Evolutionary conservation across 1,284 basidiomycete species (phyloP).

Genomic region (Ustilago lituana): DNA sequence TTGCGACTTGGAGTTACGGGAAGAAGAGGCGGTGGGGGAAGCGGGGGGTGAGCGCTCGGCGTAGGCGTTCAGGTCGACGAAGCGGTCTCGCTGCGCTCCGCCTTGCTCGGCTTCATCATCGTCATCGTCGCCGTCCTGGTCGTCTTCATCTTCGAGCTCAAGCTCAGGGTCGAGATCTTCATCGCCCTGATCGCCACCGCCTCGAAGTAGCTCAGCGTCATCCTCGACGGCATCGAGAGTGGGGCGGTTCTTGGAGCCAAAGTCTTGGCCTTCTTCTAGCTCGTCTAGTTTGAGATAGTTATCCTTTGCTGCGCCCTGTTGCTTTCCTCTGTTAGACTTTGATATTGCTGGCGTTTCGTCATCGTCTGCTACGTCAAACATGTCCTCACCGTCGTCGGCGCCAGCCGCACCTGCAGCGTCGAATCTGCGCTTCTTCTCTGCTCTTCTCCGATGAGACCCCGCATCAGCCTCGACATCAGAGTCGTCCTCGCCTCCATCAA

Average conservation of each 20-base stretch:
- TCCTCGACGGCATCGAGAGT: slow-evolving; percentile 52
- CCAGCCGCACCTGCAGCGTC: slow-evolving; percentile 59
- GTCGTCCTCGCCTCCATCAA: slow-evolving; percentile 74
- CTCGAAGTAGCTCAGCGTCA: slow-evolving; percentile 31
- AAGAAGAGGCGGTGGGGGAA: slow-evolving; percentile 23
- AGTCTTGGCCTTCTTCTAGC: slow-evolving; percentile 74
- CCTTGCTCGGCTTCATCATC: slow-evolving; percentile 28
- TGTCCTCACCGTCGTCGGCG: slow-evolving; percentile 75
- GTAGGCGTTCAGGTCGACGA: slow-evolving; percentile 47
- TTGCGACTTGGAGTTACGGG: slow-evolving; percentile 11
- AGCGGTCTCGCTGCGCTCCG: slow-evolving; percentile 16
- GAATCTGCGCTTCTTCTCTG: slow-evolving; percentile 70
- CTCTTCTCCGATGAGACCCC: slow-evolving; percentile 54
- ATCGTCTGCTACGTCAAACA: slow-evolving; percentile 75
- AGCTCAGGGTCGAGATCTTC: slow-evolving; percentile 58
- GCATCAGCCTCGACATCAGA: slow-evolving; percentile 73
- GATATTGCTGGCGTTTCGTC: slow-evolving; percentile 13
- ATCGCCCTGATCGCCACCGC: slow-evolving; percentile 17
- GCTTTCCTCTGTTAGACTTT: slow-evolving; percentile 8
- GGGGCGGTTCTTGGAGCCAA: slow-evolving; percentile 48
- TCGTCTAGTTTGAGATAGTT: slow-evolving; percentile 76
- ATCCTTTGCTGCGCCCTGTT: slow-evolving; percentile 11
- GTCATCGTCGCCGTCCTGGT: slow-evolving; percentile 17
- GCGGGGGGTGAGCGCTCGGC: slow-evolving; percentile 55
- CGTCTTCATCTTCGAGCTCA: slow-evolving; percentile 53